Conservation (phyloP, 2,329 filamentous ascomycete species). For the Leptographium galeiforme region DNA sequence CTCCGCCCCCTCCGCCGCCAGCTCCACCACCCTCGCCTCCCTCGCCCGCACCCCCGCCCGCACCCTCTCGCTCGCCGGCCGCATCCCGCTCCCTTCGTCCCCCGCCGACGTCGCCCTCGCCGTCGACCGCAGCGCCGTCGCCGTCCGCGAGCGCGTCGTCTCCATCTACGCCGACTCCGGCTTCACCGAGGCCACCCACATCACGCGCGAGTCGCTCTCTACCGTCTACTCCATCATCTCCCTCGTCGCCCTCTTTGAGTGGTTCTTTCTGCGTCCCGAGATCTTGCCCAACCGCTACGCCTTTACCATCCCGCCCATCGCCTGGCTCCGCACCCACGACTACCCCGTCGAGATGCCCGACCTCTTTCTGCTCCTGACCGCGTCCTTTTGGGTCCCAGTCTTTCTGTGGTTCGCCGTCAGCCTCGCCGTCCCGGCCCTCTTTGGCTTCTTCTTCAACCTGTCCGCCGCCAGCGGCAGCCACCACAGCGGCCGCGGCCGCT, state of each 20-base stretch:
- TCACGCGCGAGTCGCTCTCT: conserved; percentile 56
- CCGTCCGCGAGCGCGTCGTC: conserved; percentile 51
- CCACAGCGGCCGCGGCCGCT: conserved; percentile 28
- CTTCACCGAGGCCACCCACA: conserved; percentile 51
- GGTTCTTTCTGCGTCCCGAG: conserved; percentile 53
- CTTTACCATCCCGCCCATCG: conserved; percentile 55
- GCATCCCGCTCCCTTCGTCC: conserved; percentile 64
- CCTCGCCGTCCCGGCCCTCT: conserved; percentile 52
- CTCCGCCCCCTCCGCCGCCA: background rate
- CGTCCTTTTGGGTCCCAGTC: conserved; percentile 72
- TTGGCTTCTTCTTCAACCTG: conserved; percentile 86
- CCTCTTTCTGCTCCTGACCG: conserved; percentile 62
- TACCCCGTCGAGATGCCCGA: conserved; percentile 61
- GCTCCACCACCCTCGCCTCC: conserved; percentile 2
- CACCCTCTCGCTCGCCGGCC: conserved; percentile 38
- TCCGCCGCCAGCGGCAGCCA: conserved; percentile 35
- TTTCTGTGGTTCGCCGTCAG: conserved; percentile 65
- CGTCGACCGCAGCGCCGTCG: conserved; percentile 58
- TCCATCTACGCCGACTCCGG: conserved; percentile 52
- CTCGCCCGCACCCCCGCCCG: conserved; percentile 24
- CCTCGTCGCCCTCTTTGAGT: conserved; percentile 55
- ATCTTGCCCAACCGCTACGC: conserved; percentile 60
- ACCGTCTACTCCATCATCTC: conserved; percentile 61
- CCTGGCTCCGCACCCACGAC: conserved; percentile 39
- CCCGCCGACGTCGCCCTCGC: conserved; percentile 64